These are phyloP conservation scores for Vitis amurensis DNA, from an alignment of 164 flowering plant species.

Conservation along the genomic window DNA sequence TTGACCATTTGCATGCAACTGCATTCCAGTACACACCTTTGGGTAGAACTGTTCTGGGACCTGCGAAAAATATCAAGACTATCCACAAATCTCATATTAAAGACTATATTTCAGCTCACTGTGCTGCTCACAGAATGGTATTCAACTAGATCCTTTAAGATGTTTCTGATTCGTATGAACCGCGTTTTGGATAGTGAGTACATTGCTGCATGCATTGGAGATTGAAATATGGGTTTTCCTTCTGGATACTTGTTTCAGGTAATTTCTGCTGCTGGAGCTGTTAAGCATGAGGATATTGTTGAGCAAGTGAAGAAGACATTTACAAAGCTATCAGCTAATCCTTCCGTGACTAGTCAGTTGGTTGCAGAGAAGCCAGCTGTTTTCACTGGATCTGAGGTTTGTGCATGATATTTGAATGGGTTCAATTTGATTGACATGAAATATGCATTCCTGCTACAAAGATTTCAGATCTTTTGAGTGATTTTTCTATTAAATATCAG, in stretches of 20 bases:
- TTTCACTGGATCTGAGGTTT: conserved; percentile 98
- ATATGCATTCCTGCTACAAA: no score
- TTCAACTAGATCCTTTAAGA: background rate
- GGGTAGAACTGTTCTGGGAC: conserved; percentile 93
- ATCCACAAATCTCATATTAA: conserved; percentile 70
- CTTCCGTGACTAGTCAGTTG: conserved; percentile 74
- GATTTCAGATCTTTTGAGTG: background rate
- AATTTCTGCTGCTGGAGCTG: conserved; percentile 90
- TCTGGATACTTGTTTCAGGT: conserved; percentile 47
- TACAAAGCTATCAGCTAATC: conserved; percentile 77
- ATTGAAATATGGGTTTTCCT: background rate
- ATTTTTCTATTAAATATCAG: conserved; percentile 33
- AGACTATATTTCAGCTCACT: conserved; percentile 81
- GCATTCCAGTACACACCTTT: conserved; percentile 94
- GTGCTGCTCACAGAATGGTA: conserved; percentile 94
- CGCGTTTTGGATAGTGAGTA: no score
- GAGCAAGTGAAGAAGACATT: conserved; percentile 77
- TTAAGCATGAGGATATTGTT: conserved; percentile 93
- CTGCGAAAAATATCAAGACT: conserved; percentile 76
- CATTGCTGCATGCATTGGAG: background rate
- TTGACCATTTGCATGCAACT: conserved; percentile 98
- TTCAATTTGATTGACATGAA: background rate
- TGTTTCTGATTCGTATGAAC: background rate
- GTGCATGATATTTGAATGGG: background rate
- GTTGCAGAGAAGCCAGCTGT: conserved; percentile 73